Conservation (phyloP, 768 basidiomycete species). For the Leccinum arenicola region DNA sequence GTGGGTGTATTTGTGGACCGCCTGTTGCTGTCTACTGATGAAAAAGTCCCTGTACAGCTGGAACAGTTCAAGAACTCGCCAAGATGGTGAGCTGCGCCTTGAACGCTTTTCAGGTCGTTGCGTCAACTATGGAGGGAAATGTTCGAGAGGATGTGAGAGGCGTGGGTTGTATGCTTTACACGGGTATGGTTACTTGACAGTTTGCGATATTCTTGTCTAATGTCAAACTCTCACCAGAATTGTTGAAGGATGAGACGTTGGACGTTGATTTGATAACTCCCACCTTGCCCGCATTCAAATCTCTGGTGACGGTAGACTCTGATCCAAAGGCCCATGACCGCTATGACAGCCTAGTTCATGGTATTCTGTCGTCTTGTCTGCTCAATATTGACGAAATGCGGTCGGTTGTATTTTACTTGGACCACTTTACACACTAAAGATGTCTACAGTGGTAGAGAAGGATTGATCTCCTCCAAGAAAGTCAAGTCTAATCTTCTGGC, state of each 20-base stretch:
- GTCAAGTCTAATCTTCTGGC: conserved; percentile 89
- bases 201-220: background rate
- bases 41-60: conserved; percentile 39
- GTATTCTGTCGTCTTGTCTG: conserved; percentile 81
- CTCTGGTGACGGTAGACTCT: conserved; percentile 53
- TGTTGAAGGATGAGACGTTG: conserved; percentile 83
- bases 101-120: conserved; percentile 57
- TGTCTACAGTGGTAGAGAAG: conserved; percentile 68
- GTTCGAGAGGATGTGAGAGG: conserved; percentile 76
- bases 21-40: conserved; percentile 10
- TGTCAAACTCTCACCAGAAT: conserved; percentile 41
- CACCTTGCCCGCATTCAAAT: conserved; percentile 76
- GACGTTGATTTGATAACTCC: conserved; percentile 79
- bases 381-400: conserved; percentile 90
- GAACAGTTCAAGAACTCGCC: conserved; percentile 51
- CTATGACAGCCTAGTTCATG: conserved; percentile 66
- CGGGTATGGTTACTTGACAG: conserved; percentile 42
- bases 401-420: conserved; percentile 40
- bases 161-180: conserved; percentile 76
- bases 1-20: conserved; percentile 34
- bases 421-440: conserved; percentile 3
- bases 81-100: conserved; percentile 65
- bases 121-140: conserved; percentile 49
- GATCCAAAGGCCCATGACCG: conserved; percentile 44
- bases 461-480: conserved; percentile 73